These are phyloP conservation scores for Candida albicans DNA, from an alignment of 1,139 yeast species.

Conservation along the genomic window DNA sequence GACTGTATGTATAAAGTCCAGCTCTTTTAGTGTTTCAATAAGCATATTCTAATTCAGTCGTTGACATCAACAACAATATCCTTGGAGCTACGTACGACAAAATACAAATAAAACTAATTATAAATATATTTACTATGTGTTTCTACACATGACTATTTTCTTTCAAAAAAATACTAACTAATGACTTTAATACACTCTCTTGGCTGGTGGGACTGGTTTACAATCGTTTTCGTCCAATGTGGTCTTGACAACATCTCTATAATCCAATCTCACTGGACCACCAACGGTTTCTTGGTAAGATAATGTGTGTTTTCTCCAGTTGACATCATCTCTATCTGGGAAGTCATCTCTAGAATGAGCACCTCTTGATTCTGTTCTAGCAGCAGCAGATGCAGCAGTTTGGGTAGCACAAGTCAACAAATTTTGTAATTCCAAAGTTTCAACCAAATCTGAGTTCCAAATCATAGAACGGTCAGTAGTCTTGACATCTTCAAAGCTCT, in stretches of 20 bases:
- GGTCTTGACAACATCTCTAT: slow-evolving; percentile 80
- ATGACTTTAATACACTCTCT: slow-evolving; percentile 78
- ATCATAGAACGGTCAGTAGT: slow-evolving; percentile 97
- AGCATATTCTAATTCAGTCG: too few relatives aligned
- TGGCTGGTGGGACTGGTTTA: slow-evolving; percentile 95
- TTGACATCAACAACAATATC: too few relatives aligned
- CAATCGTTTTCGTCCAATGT: slow-evolving; percentile 92
- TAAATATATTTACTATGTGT: neutral
- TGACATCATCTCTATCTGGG: slow-evolving; percentile 91
- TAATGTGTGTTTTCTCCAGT: slow-evolving; percentile 98
- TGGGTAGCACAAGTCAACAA: slow-evolving; percentile 96
- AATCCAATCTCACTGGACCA: slow-evolving; percentile 70
- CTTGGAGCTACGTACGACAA: too few relatives aligned
- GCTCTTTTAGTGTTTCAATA: too few relatives aligned
- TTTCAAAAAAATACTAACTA: neutral
- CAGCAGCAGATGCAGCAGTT: slow-evolving; percentile 92
- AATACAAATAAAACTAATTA: neutral
- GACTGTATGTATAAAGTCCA: too few relatives aligned
- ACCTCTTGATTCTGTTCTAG: slow-evolving; percentile 97
- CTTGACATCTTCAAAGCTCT: slow-evolving; percentile 64
- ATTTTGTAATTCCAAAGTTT: slow-evolving; percentile 94
- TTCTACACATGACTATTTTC: neutral
- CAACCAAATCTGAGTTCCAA: slow-evolving; percentile 97
- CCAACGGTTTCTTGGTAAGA: slow-evolving; percentile 84
- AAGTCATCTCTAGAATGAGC: slow-evolving; percentile 99